Evolutionary conservation across 352 stramenopile species (phyloP).

Genomic region (Globisporangium yorkense): DNA sequence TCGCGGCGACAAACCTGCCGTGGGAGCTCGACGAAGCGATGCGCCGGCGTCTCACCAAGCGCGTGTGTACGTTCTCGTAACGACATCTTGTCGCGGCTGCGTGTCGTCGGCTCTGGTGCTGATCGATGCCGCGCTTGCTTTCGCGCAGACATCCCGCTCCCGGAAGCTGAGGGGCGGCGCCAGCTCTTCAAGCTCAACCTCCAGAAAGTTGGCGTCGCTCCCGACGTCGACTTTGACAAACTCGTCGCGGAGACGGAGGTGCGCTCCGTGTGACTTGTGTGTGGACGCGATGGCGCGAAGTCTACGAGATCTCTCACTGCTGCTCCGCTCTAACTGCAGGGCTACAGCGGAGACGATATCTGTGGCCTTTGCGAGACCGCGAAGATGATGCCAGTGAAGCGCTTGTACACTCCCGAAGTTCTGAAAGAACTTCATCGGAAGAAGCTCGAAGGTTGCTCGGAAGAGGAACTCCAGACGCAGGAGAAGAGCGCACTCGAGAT

Average conservation of each 20-base stretch:
- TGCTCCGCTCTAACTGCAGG: conserved; percentile 11
- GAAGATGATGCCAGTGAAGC: conserved; percentile 80
- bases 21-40: conserved; percentile 97
- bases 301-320: neutral
- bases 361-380: conserved; percentile 59
- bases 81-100: neutral
- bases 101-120: neutral
- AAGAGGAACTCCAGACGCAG: conserved; percentile 46
- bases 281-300: too few relatives aligned
- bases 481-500: conserved; percentile 59
- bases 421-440: conserved; percentile 50
- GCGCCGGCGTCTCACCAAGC: conserved; percentile 92
- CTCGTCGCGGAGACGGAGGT: conserved; percentile 69
- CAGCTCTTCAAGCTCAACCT: conserved; percentile 79
- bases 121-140: neutral
- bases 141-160: conserved; percentile 43
- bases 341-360: conserved; percentile 56
- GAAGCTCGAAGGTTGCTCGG: conserved; percentile 45
- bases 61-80: conserved; percentile 68
- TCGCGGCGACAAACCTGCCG: conserved; percentile 95
- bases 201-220: conserved; percentile 64
- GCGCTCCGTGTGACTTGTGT: neutral
- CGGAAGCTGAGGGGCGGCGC: conserved; percentile 41
- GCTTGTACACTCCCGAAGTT: conserved; percentile 65
- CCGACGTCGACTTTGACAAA: conserved; percentile 71